These are phyloP conservation scores for Moniliella sp. DNA, from an alignment of 1,284 basidiomycete genomes.

Conservation along the genomic window DNA sequence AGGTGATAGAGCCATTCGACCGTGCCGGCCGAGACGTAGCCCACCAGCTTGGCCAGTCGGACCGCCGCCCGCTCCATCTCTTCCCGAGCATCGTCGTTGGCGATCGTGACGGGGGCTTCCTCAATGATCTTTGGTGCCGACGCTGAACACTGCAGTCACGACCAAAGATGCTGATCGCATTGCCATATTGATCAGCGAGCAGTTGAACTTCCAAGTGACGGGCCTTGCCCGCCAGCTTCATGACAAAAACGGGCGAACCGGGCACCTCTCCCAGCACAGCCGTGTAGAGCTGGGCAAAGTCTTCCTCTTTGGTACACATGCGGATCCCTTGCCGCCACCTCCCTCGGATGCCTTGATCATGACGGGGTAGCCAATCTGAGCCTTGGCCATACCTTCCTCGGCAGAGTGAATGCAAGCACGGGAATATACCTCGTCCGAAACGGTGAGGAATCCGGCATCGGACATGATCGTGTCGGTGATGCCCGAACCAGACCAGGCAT, in stretches of 20 bases:
- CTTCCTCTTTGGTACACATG: slow-evolving; percentile 40
- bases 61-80: slow-evolving; percentile 97
- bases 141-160: slow-evolving; percentile 98
- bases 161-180: slow-evolving; percentile 93
- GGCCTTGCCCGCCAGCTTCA: slow-evolving; percentile 94
- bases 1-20: slow-evolving; percentile 95
- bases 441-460: slow-evolving; percentile 71
- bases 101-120: slow-evolving; percentile 95
- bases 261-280: slow-evolving; percentile 71
- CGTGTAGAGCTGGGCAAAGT: slow-evolving; percentile 77
- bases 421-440: slow-evolving; percentile 72
- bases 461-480: slow-evolving; percentile 72
- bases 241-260: slow-evolving; percentile 98
- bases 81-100: slow-evolving; percentile 49
- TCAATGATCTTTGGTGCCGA: slow-evolving; percentile 99
- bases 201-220: slow-evolving; percentile 96
- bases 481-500: slow-evolving; percentile 98
- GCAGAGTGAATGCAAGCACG: slow-evolving; percentile 73
- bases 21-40: slow-evolving; percentile 94
- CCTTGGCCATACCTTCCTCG: slow-evolving; percentile 44
- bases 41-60: slow-evolving; percentile 84
- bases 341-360: slow-evolving; percentile 99
- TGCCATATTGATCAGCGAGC: slow-evolving; percentile 95
- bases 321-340: slow-evolving; percentile 78
- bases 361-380: slow-evolving; percentile 85